Percentiles rank a stretch among this genome's conserved stretches.
Conservation (phyloP, 1,284 basidiomycete species). For the Exobasidium rhododendri region DNA sequence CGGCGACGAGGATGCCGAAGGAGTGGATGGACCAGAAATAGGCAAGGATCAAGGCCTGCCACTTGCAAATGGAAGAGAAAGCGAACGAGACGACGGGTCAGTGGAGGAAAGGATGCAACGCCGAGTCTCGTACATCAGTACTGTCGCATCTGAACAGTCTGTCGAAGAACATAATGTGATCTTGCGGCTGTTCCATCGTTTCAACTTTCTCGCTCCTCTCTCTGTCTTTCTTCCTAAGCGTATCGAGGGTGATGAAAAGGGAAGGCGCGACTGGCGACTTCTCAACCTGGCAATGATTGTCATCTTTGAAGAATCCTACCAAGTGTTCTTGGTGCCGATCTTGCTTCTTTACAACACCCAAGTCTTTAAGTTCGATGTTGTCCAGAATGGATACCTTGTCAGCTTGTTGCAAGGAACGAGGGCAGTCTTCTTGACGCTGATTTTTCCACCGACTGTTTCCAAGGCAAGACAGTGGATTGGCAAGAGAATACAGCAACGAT, state of each 20-base stretch:
- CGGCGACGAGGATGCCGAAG: constrained; percentile 15
- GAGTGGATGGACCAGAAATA: background rate
- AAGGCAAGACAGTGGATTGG: constrained; percentile 22
- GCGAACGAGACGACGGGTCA: background rate
- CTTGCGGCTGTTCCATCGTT: background rate
- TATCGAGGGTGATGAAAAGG: background rate
- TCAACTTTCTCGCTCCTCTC: constrained; percentile 41
- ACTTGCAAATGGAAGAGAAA: background rate
- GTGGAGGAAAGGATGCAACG: background rate
- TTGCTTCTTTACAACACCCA: constrained; percentile 49
- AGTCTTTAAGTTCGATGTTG: constrained; percentile 35
- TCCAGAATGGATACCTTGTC: constrained; percentile 46
- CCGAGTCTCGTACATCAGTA: constrained; percentile 7
- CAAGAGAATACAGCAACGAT: constrained; percentile 23
- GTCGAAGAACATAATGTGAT: background rate
- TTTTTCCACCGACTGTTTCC: constrained; percentile 37
- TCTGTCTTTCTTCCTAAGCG: constrained; percentile 31
- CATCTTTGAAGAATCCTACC: constrained; percentile 43
- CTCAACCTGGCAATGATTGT: constrained; percentile 38
- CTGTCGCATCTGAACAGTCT: background rate
- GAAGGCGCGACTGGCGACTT: constrained; percentile 29
- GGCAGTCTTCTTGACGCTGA: constrained; percentile 37
- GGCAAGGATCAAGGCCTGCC: background rate
- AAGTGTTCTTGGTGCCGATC: constrained; percentile 44
- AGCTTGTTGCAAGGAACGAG: constrained; percentile 38